Evolutionary conservation across 2,329 filamentous ascomycete genomes (phyloP), one percentile per base, ranked within the genome.

Genomic region (Aspergillus ochraceus): DNA sequence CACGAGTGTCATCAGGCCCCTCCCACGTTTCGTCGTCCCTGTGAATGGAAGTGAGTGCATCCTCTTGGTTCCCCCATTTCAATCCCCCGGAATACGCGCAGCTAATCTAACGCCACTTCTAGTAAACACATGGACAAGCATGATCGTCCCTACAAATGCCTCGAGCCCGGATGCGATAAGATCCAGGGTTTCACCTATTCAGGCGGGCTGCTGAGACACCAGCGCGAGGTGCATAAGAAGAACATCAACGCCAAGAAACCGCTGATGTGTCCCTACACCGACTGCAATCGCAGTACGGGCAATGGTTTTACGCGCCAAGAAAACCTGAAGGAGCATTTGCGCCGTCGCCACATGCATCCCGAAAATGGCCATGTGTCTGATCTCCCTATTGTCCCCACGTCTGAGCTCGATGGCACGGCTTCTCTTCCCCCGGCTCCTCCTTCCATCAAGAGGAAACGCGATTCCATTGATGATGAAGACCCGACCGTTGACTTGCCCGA

Each of bases 81-180:
- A n/a, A 12, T 57, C 45, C 6, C 36, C 4, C 14, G 58, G 49
- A 32, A 55, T 42, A 20, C 51, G 29, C 54, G 42, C 9, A 22
- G 8, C 20, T 53, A 60, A 39, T 58, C 66, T 70, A 69, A 75
- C 24, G 4, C 62, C 46, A 50, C 20, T 20, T 39, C 30, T 62
- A 96, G 92, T 73, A 97, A 98, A 79, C 94, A 98, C 74, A 97
- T 97, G 93, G 94, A 98, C 79, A 97, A 97, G 75, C 94, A 98
- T 74, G 92, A 97, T 68, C 85, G 94, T 12, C 94, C 94, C 1
- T 98, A 97, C 73, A 90, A 92, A 70, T 98, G 94, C 76, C 83
- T 81, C 22, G 88, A 89, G 49, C 83, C 86, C n/a, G 90, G 90
- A 42, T 97, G 94, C 76, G 91, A 94, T 70, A 97, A 97, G 70